Base-by-base conservation (phyloP, 768 basidiomycete genomes). In the Tricholoma saponaceum region DNA sequence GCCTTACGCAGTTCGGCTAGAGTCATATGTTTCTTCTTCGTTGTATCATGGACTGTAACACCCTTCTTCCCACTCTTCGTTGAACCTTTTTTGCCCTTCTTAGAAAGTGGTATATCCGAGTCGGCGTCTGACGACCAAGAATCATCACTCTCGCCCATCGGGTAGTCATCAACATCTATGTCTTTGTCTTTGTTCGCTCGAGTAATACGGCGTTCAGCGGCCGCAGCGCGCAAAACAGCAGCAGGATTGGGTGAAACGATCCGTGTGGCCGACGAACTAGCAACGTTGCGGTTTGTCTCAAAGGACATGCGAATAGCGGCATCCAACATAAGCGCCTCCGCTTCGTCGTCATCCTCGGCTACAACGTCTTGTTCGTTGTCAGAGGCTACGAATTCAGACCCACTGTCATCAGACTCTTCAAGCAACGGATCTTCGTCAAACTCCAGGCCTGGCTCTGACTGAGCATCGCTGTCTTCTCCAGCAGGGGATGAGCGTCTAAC, bases 231-330 rank as follows among this genome's bases (percentile, higher is more conserved):
- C 26, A 73, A 62, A 30, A 74, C 69, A 9, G 80, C 79, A 28
- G 69, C 73, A 14, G 72, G 61, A 62, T 73, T 76, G 18, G 76
- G 70, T 44, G 74, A 74, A 65, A 72, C 50, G 55, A 64, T 58
- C n/a, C 61, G 64, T 6, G 60, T 63, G 7, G 74, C 71, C 1
- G 78, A 76, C 5, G 77, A 72, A 22, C 77, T 70, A 16, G 74
- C 72, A 16, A 69, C 75, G 33, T 66, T 23, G 69, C 71, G 56
- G 67, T 71, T 57, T 35, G 63, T 65, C 59, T 76, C 72, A 54
- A 83, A 67, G 20, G 90, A 92, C 58, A 74, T 64, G 55, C 76
- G 71, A 39, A 88, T 76, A 26, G 86, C 89, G 22, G 76, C 78
- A 43, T 76, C 71, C 14, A 91, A 37, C 83, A 89, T 80, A 20